These are phyloP conservation scores for Acanthamoeba culbertsoni DNA, from an alignment of 208 protist species.

Conservation along the genomic window DNA sequence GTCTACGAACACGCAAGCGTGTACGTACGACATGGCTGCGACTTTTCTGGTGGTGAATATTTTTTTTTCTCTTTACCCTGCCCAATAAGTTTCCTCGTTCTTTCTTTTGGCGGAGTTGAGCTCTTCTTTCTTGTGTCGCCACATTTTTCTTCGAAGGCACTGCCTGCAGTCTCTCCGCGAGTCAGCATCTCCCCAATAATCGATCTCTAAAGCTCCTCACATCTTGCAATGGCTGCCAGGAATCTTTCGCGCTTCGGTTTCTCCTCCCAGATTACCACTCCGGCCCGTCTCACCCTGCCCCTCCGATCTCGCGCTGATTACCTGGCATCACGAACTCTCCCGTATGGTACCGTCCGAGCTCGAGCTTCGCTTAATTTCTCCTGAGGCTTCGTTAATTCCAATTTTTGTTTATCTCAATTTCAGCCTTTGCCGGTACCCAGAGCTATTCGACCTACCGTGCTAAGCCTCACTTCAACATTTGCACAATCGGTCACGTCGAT, in stretches of 20 bases:
- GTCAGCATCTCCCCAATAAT: no score
- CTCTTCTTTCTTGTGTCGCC: no score
- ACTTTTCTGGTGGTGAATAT: no score
- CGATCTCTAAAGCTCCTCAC: background rate
- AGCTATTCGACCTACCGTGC: conserved; percentile 73
- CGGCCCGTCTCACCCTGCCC: conserved; percentile 12
- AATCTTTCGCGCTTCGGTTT: background rate
- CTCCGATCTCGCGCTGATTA: background rate
- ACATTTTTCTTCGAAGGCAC: no score
- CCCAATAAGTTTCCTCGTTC: background rate
- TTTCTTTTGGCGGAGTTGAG: background rate
- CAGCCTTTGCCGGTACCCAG: background rate
- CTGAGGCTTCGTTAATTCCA: background rate
- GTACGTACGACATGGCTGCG: no score
- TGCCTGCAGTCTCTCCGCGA: no score
- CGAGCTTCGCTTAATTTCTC: background rate
- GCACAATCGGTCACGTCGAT: conserved; percentile 99
- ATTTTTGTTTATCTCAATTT: background rate
- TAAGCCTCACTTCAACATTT: conserved; percentile 98
- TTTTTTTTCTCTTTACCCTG: no score
- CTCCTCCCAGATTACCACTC: background rate
- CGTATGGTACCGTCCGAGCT: background rate
- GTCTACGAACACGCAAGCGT: no score
- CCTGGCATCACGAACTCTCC: background rate
- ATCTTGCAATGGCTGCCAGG: background rate